Base-by-base conservation (phyloP, 441 rosid species). In the Pelargonium australe region DNA sequence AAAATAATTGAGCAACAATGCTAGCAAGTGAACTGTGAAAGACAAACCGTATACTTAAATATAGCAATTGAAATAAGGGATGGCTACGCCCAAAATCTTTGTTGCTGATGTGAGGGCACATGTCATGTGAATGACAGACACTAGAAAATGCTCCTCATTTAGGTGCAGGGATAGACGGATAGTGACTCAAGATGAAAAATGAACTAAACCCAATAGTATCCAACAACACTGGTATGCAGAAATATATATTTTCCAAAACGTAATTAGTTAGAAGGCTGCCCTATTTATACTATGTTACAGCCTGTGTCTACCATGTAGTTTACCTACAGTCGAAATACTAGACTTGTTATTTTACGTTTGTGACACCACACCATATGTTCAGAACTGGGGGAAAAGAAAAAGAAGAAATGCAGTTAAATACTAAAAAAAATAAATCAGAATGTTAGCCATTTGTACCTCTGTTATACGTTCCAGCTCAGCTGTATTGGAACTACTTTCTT, bases 391-490 rank as follows among this genome's bases (percentile, higher is more conserved):
- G 23, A 20, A 20, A 20, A 20, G 23, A 20, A 20, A 20, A 20
- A 20, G 23, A 20, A 20, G 23, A 20, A 20, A 20, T 20, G 23
- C 23, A 20, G 23, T 20, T 20, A 20, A 20, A 20, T 20, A 20
- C 23, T 20, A 6, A 45, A 45, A 34, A 0, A 14, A 28, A 4
- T 25, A 14, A 28, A 4, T 25, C 28, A 11, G 17, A 31, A 23
- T 9, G 63, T 58, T 37, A 67, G 34, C 12, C 68, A 7, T 53
- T 12, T 14, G 62, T 80, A 91, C 97, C 97, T 91, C 97, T 16
- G 89, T 76, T 73, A 95, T 84, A 75, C 81, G 90, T 68, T 91
- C 99, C 74, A 91, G 85, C 78, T 90, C 96, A 25, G 87, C 80
- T 37, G 94, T 82, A 84, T 85, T 88, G 70, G 83, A 82, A 73